phyloP scores from a whole-genome alignment of 345 rosid genomes.

The Stellera chamaejasme region DNA sequence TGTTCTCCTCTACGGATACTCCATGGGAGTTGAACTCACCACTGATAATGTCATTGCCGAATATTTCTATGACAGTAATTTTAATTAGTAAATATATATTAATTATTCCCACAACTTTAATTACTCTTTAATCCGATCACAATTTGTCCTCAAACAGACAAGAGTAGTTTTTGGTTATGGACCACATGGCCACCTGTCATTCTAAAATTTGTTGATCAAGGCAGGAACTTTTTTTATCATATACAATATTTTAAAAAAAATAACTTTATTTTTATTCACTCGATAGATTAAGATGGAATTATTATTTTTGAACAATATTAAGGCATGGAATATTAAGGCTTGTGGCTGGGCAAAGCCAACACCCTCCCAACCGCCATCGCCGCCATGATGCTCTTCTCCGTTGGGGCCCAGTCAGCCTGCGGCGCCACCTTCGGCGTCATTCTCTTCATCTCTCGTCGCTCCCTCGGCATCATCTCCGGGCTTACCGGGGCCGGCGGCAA shows the following conservation, averaged over 20 bases:
- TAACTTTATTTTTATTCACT: too few relatives aligned
- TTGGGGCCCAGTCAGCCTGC: constrained; percentile 54
- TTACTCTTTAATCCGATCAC: constrained; percentile 14
- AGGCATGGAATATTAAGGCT: too few relatives aligned
- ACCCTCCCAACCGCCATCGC: constrained; percentile 38
- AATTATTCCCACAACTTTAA: too few relatives aligned
- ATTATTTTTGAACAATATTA: too few relatives aligned
- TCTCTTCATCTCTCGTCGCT: constrained; percentile 48
- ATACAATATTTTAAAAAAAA: too few relatives aligned
- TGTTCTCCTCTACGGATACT: constrained; percentile 54
- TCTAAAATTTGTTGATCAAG: too few relatives aligned
- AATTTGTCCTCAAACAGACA: constrained; percentile 19
- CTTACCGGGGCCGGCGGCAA: constrained; percentile 54
- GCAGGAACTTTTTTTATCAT: too few relatives aligned
- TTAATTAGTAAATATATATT: neutral
- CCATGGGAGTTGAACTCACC: constrained; percentile 57
- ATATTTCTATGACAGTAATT: constrained; percentile 53
- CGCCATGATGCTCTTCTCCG: constrained; percentile 43
- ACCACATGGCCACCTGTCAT: too few relatives aligned
- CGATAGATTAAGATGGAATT: too few relatives aligned
- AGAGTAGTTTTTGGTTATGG: too few relatives aligned
- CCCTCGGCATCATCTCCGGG: constrained; percentile 44
- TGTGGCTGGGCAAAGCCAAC: constrained; percentile 30
- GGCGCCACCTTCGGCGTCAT: constrained; percentile 55
- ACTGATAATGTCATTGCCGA: constrained; percentile 66